A percentile compares a stretch with the other conserved stretches of the same genome.
These are phyloP conservation scores for Fistulinella cinereoalba DNA, from an alignment of 1,284 basidiomycete genomes.

Conservation along the genomic window DNA sequence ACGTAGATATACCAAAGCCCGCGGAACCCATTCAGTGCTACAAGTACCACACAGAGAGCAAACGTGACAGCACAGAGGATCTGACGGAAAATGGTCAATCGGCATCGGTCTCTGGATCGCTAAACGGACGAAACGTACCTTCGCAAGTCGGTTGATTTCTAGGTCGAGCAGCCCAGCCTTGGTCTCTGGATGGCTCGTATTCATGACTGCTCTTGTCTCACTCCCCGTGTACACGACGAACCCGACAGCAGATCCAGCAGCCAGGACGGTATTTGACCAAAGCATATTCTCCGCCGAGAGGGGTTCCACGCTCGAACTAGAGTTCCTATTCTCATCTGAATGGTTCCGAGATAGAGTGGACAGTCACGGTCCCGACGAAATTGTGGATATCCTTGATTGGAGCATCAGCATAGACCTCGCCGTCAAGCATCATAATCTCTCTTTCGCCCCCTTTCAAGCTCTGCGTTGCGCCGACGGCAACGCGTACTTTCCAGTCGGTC, in stretches of 20 bases:
- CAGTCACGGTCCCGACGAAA: conserved; percentile 90
- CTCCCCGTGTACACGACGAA: conserved; percentile 93
- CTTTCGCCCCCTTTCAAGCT: conserved; percentile 37
- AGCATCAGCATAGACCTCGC: conserved; percentile 88
- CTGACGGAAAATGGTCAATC: conserved; percentile 38
- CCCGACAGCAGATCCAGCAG: conserved; percentile 91
- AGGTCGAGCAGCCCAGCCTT: conserved; percentile 92
- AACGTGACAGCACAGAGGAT: conserved; percentile 96
- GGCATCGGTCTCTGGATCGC: background rate
- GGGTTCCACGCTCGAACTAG: conserved; percentile 66
- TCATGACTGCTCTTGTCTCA: conserved; percentile 98
- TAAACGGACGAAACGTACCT: conserved; percentile 50
- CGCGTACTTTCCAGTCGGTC: conserved; percentile 94
- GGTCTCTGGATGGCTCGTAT: conserved; percentile 94
- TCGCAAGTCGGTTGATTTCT: conserved; percentile 95
- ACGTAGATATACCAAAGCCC: conserved; percentile 97
- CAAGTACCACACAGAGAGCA: conserved; percentile 84
- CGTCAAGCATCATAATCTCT: conserved; percentile 72
- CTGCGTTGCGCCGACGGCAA: conserved; percentile 58
- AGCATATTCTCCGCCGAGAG: conserved; percentile 92
- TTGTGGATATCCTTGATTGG: conserved; percentile 97
- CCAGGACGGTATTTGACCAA: conserved; percentile 97
- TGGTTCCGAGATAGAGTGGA: conserved; percentile 56
- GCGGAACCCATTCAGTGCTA: conserved; percentile 94
- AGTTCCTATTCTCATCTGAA: conserved; percentile 21